Percentiles rank a stretch among this genome's conserved stretches.
These are phyloP conservation scores for Apiospora aurea DNA, from an alignment of 2,329 filamentous ascomycete species.

Conservation along the genomic window DNA sequence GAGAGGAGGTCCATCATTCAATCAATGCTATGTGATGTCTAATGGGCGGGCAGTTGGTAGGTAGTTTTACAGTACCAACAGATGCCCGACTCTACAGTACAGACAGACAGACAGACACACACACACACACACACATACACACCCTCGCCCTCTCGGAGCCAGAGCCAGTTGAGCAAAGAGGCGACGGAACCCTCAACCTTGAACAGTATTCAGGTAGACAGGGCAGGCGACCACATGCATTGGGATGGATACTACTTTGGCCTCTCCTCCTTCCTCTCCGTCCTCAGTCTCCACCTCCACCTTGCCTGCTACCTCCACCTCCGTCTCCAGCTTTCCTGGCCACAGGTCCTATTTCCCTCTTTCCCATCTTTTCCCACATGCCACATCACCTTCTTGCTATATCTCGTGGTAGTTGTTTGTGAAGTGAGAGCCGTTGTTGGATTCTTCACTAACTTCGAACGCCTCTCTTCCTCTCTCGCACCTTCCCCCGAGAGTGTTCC, in stretches of 20 bases:
- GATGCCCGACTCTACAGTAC: neutral
- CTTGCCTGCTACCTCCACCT: conserved; percentile 7
- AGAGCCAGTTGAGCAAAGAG: neutral
- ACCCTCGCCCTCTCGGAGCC: too few species aligned
- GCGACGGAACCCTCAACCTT: neutral
- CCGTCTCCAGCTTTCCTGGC: conserved; percentile 13
- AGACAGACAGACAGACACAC: neutral
- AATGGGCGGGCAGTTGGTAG: too few species aligned
- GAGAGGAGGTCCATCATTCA: too few species aligned
- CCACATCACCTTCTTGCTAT: neutral
- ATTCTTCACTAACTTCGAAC: neutral
- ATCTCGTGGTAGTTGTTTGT: neutral
- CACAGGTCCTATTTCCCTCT: conserved; percentile 17
- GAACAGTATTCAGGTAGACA: neutral
- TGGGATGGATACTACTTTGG: conserved; percentile 14
- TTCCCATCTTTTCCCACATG: conserved; percentile 14
- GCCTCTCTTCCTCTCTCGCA: neutral
- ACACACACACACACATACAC: neutral
- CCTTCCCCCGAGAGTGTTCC: neutral
- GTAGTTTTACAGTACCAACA: neutral
- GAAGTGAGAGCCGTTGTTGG: neutral
- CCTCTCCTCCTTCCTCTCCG: neutral
- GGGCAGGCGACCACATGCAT: conserved; percentile 4
- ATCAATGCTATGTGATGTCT: too few species aligned
- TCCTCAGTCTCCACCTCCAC: conserved; percentile 16